Evolutionary conservation across 164 flowering plant species (phyloP).

Genomic region (Tinospora cordifolia): DNA sequence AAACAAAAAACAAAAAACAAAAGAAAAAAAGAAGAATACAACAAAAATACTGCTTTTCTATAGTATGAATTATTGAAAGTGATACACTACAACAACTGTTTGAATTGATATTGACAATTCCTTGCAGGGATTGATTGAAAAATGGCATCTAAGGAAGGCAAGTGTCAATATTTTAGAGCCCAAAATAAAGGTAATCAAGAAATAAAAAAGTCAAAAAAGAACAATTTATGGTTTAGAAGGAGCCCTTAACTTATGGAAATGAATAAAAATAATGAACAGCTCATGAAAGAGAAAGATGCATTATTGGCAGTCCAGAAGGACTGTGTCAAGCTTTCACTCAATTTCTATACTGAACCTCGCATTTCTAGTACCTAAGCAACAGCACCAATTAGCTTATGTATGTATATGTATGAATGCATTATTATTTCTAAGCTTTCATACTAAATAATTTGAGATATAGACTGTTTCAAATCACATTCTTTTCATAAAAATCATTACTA

Average conservation of each 20-base stretch:
- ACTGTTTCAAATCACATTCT: no score
- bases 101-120: not conserved
- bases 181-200: not conserved
- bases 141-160: not conserved
- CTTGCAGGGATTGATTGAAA: not conserved
- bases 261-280: conserved; percentile 17
- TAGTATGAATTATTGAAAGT: no score
- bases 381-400: no score
- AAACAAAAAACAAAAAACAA: no score
- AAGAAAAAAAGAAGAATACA: no score
- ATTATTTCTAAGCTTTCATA: no score
- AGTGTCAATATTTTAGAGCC: not conserved
- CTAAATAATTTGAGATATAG: no score
- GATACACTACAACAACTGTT: no score
- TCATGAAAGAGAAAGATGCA: conserved; percentile 16
- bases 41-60: no score
- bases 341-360: conserved; percentile 20
- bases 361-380: no score
- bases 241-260: conserved; percentile 34
- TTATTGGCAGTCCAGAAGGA: conserved; percentile 24
- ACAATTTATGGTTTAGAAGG: not conserved
- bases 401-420: no score
- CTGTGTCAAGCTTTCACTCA: conserved; percentile 44
- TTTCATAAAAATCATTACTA: no score
- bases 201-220: not conserved